Base-by-base conservation (phyloP, 2,329 filamentous ascomycete species). In the Cladosporium sp. region DNA sequence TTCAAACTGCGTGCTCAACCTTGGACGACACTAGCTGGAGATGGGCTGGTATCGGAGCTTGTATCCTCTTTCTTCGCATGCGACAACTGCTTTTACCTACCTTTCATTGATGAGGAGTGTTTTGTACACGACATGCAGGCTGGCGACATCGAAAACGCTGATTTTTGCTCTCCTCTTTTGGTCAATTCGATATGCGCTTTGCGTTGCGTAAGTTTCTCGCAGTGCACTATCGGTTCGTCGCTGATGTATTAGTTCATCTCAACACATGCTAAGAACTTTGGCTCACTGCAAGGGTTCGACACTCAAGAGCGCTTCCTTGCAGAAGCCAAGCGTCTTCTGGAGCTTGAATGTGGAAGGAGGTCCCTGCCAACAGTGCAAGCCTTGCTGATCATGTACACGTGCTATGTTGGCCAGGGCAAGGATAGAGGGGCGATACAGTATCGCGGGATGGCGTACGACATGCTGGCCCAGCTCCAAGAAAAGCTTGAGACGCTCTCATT, bases 101-200 rank as follows among this genome's bases (percentile, higher is more conserved):
- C 43, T 7, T 45, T 45, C 18, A 22, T 45, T 20, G 43, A 45
- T 18, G 30, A 45, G 18, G 43, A 45, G 9, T 36, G 43, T 32
- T 45, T 45, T 18, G 30, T 45, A 24, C 30, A 45, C 8, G 20
- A 45, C 19, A 45, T 45, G 43, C 30, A 37, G 19, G 32, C 43
- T 5, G 43, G 43, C 3, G 30, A 45, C 18, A 22, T 27, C 18
- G 43, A 20, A 3, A 37, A 37, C 8, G 32, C 43, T 9, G 43
- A 37, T 8, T 45, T 45, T 7, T 45, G 43, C 20, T 69, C 67
- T 7, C 63, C 67, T 4, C 63, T 70, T 7, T 47, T 70, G 18
- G 66, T 70, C 3, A 68, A 69, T 47, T 58, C 58, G 1, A 64
- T 70, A n/a, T 45, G 43, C 27, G 43, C 43, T 3, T 15, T 45